Percentiles rank a stretch among this genome's conserved stretches.
phyloP scores from a whole-genome alignment of 345 rosid genomes.

The Reutealis trisperma region DNA sequence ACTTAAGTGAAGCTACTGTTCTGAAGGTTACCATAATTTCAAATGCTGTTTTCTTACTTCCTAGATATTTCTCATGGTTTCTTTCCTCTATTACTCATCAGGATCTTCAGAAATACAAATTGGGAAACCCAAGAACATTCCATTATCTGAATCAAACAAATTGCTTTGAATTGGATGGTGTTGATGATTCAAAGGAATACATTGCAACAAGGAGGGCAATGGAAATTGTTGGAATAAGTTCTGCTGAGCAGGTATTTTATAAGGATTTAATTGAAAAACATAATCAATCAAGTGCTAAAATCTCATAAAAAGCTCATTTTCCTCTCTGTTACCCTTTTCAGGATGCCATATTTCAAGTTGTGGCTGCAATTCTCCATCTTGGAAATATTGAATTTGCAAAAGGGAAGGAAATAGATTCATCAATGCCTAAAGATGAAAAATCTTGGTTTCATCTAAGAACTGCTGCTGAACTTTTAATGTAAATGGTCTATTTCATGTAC shows the following conservation, averaged over 20 bases:
- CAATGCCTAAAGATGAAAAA: slow-evolving; percentile 86
- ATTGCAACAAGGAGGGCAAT: slow-evolving; percentile 82
- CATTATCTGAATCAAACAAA: slow-evolving; percentile 98
- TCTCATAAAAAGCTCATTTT: slow-evolving; percentile 14
- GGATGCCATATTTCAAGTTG: slow-evolving; percentile 91
- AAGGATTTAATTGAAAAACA: slow-evolving; percentile 12
- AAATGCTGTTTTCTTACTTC: slow-evolving; percentile 1
- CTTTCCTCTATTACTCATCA: slow-evolving; percentile 35
- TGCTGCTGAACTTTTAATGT: slow-evolving; percentile 89
- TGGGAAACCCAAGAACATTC: slow-evolving; percentile 80
- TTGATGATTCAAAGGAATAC: slow-evolving; percentile 87
- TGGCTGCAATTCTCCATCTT: slow-evolving; percentile 92
- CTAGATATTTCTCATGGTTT: neutral
- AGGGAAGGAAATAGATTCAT: slow-evolving; percentile 91
- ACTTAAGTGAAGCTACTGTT: neutral
- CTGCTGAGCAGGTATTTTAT: slow-evolving; percentile 78
- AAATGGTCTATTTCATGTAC: slow-evolving; percentile 27
- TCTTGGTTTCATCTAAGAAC: slow-evolving; percentile 86
- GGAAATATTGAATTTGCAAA: slow-evolving; percentile 92
- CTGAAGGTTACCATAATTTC: neutral
- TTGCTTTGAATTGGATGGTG: slow-evolving; percentile 73
- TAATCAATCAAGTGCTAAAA: slow-evolving; percentile 9
- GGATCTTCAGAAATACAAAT: slow-evolving; percentile 78
- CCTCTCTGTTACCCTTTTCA: slow-evolving; percentile 30
- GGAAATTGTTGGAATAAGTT: slow-evolving; percentile 91